These are phyloP conservation scores for Triticum monococcum DNA, from an alignment of 176 grass and related monocot species.

Conservation along the genomic window DNA sequence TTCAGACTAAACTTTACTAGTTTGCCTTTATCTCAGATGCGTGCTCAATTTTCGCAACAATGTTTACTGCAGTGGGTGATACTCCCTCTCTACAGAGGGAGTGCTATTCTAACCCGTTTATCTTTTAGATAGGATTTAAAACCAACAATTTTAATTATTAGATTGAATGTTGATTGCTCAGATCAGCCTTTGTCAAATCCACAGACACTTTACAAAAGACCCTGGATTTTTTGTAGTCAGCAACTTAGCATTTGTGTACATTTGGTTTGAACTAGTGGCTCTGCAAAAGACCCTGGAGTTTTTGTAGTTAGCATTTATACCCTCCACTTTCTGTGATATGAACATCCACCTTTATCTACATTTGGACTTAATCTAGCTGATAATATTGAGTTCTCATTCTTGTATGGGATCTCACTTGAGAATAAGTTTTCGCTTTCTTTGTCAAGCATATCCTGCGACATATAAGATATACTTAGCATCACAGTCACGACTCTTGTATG, in stretches of 20 bases:
- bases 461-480: not conserved
- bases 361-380: not conserved
- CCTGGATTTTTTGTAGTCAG: not conserved
- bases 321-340: not conserved
- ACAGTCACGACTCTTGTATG: not conserved
- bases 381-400: not conserved
- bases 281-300: not conserved
- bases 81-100: too few species aligned
- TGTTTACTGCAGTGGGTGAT: not conserved
- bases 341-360: constrained; percentile 12
- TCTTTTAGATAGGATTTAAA: not conserved
- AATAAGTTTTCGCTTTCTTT: not conserved
- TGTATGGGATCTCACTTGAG: not conserved
- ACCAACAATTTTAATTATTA: not conserved
- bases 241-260: not conserved
- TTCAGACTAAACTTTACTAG: not conserved
- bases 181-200: not conserved
- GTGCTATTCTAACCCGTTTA: not conserved
- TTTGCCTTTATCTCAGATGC: not conserved
- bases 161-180: not conserved
- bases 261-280: not conserved
- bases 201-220: not conserved
- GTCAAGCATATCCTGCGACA: not conserved
- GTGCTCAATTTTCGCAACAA: not conserved
- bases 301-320: not conserved